Conservation (phyloP, 1,284 basidiomycete genomes). For the Kalmanozyma brasiliensis region DNA sequence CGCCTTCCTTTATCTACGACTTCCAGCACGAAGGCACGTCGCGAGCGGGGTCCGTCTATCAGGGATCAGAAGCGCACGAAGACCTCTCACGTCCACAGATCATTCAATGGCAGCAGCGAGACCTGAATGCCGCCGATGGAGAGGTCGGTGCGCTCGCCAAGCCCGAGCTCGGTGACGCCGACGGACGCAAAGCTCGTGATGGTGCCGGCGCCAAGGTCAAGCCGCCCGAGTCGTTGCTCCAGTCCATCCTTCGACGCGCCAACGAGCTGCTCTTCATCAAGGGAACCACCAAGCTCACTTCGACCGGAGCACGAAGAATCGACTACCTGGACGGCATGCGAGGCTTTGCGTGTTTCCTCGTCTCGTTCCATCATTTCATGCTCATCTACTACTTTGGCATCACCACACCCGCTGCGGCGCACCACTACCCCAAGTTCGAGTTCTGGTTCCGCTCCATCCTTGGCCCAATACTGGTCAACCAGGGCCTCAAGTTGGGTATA, state of each 20-base stretch:
- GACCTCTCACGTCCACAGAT: slow-evolving; percentile 48
- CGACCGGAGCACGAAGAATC: slow-evolving; percentile 54
- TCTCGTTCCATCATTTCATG: slow-evolving; percentile 62
- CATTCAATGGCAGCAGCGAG: slow-evolving; percentile 55
- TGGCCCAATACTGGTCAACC: slow-evolving; percentile 56
- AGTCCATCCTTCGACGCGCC: slow-evolving; percentile 18
- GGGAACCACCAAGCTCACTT: slow-evolving; percentile 45
- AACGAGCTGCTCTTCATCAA: slow-evolving; percentile 51
- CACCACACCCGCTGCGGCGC: slow-evolving; percentile 38
- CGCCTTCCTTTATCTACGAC: slow-evolving; percentile 19
- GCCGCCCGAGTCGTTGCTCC: slow-evolving; percentile 31
- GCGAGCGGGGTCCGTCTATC: slow-evolving; percentile 26
- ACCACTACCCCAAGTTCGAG: slow-evolving; percentile 54
- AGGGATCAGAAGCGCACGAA: slow-evolving; percentile 32
- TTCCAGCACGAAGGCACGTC: slow-evolving; percentile 51
- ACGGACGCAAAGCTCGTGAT: slow-evolving; percentile 42
- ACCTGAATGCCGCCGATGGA: slow-evolving; percentile 40
- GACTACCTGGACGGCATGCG: slow-evolving; percentile 62
- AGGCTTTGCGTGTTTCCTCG: slow-evolving; percentile 61
- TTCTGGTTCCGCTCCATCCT: slow-evolving; percentile 56
- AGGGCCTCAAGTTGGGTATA: slow-evolving; percentile 57
- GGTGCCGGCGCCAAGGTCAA: slow-evolving; percentile 25
- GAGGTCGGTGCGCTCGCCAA: slow-evolving; percentile 50
- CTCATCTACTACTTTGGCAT: slow-evolving; percentile 60
- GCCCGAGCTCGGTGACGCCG: slow-evolving; percentile 45